Conservation (phyloP, 176 grass and related monocot genomes). For the Aegilops bicornis region DNA sequence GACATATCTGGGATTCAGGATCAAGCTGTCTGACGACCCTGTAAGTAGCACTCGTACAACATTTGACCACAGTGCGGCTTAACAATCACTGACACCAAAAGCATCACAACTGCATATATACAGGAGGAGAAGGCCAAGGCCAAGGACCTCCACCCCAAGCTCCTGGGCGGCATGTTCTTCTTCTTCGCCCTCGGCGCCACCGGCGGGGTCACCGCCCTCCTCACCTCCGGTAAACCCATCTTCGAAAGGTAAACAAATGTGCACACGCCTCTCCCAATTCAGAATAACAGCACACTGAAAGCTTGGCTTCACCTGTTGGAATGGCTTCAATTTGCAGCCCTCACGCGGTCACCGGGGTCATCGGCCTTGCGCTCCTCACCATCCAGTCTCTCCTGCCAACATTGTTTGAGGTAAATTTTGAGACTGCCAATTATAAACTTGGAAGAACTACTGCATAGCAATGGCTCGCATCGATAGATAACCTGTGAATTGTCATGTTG, state of each 20-base stretch:
- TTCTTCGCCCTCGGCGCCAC: slow-evolving; percentile 86
- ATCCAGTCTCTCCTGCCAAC: slow-evolving; percentile 75
- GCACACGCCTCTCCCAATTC: not conserved
- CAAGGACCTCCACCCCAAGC: slow-evolving; percentile 93
- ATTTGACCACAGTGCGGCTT: too few species aligned
- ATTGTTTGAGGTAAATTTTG: slow-evolving; percentile 61
- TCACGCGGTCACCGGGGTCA: slow-evolving; percentile 70
- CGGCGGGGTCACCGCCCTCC: slow-evolving; percentile 80
- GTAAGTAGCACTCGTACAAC: slow-evolving; percentile 38
- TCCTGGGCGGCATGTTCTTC: slow-evolving; percentile 96
- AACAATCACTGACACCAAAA: not conserved
- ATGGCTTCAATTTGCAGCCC: slow-evolving; percentile 46
- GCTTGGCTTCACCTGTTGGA: too few species aligned
- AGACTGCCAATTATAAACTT: not conserved
- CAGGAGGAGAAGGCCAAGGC: slow-evolving; percentile 95
- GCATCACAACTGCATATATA: too few species aligned
- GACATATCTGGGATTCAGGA: slow-evolving; percentile 81
- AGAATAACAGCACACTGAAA: not conserved
- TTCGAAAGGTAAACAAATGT: slow-evolving; percentile 71
- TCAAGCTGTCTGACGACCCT: slow-evolving; percentile 77
- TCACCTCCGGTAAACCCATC: slow-evolving; percentile 84
- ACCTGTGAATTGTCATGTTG: not conserved
- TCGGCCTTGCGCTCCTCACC: slow-evolving; percentile 65
- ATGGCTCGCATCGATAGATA: not conserved
- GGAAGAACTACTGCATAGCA: not conserved